Evolutionary conservation across 1,139 yeast species (phyloP).

Genomic region (Groenewaldozyma sp.): DNA sequence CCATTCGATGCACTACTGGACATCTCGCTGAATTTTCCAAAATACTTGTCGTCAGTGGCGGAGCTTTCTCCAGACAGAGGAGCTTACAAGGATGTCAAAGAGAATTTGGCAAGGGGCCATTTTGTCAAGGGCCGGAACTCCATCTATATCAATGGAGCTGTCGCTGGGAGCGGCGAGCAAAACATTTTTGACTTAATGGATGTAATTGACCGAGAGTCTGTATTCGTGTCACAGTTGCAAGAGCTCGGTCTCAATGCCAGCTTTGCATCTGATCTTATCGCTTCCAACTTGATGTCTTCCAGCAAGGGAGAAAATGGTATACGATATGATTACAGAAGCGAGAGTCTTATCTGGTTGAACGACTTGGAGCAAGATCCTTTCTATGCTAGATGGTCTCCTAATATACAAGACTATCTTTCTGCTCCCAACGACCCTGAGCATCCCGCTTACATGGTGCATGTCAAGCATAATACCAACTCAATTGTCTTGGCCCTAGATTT

Average conservation of each 20-base stretch:
- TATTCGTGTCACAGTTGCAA: constrained; percentile 17
- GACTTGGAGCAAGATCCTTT: constrained; percentile 57
- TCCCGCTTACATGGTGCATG: constrained; percentile 57
- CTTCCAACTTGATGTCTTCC: constrained; percentile 11
- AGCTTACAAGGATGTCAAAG: constrained; percentile 19
- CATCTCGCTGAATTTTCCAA: constrained; percentile 30
- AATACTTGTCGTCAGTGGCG: constrained; percentile 20
- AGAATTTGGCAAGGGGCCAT: constrained; percentile 14
- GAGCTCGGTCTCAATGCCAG: constrained; percentile 8
- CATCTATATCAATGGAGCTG: constrained; percentile 32
- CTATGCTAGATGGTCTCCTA: constrained; percentile 40
- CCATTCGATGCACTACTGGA: constrained; percentile 27
- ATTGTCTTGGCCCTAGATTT: constrained; percentile 63
- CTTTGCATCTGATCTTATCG: constrained; percentile 14
- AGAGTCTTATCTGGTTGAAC: constrained; percentile 60
- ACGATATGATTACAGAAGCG: constrained; percentile 37
- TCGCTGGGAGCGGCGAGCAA: constrained; percentile 16
- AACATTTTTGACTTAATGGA: constrained; percentile 25
- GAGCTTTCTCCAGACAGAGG: constrained; percentile 15
- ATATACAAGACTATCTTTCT: constrained; percentile 37
- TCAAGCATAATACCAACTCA: constrained; percentile 69
- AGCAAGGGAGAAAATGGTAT: background rate
- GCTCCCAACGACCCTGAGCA: constrained; percentile 20
- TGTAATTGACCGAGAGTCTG: constrained; percentile 26
- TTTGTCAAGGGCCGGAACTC: constrained; percentile 28